These are phyloP conservation scores for Sanghuangporus sanghuang DNA, from an alignment of 1,284 basidiomycete genomes.

Conservation along the genomic window DNA sequence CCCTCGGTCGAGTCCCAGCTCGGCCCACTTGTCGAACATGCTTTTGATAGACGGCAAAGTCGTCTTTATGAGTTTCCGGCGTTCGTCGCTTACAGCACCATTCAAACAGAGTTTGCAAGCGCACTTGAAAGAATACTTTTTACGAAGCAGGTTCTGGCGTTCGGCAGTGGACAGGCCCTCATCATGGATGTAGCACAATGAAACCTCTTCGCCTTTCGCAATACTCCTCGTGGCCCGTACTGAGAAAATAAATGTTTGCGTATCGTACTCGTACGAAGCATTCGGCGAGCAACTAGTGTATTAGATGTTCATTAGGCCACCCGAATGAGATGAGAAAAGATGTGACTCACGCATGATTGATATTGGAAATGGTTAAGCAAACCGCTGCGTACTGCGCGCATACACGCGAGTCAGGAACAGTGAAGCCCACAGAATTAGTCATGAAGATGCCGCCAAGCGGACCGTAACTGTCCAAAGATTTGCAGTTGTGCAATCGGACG, in stretches of 20 bases:
- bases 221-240: background rate
- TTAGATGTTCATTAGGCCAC: background rate
- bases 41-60: background rate
- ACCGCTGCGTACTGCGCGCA: background rate
- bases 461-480: background rate
- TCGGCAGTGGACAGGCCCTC: background rate
- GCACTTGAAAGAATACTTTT: background rate
- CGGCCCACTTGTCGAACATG: background rate
- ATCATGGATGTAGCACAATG: background rate
- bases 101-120: background rate
- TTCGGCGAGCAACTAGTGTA: background rate
- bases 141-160: background rate
- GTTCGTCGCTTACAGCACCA: background rate
- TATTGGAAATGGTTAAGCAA: background rate
- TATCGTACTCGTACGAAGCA: background rate
- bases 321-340: background rate
- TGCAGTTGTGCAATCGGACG: background rate
- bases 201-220: background rate
- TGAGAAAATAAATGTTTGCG: background rate
- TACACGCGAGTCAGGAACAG: background rate
- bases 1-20: background rate
- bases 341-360: background rate
- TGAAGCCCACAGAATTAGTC: background rate
- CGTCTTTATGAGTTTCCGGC: background rate
- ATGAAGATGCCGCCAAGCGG: background rate